phyloP scores from a whole-genome alignment of 2,329 filamentous ascomycete species.

The Fusarium multiceps region DNA sequence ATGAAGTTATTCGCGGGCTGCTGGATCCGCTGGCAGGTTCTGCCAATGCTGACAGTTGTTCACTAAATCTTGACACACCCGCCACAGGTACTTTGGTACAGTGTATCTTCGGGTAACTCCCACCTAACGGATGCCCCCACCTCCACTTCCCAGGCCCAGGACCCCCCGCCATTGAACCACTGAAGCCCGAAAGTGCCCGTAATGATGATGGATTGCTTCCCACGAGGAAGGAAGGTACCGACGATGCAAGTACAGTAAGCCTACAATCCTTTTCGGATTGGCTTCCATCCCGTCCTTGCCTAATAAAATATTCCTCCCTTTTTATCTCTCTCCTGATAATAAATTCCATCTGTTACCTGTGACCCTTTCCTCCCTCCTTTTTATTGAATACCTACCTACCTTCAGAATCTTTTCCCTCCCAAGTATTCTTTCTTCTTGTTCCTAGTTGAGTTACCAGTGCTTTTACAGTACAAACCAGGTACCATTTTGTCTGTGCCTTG shows the following conservation, averaged over 20 bases:
- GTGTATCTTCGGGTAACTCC: conserved; percentile 10
- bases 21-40: conserved; percentile 3
- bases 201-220: background rate
- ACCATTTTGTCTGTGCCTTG: conserved; percentile 1
- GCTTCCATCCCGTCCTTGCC: conserved; percentile 4
- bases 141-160: background rate
- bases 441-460: background rate
- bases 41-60: conserved; percentile 41
- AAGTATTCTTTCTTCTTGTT: conserved; percentile 3
- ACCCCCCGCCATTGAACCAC: conserved; percentile 21
- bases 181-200: conserved; percentile 27
- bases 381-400: background rate
- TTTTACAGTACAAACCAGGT: background rate
- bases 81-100: conserved; percentile 7
- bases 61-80: conserved; percentile 35
- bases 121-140: background rate
- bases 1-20: background rate
- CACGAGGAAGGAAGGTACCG: conserved; percentile 16
- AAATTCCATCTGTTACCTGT: background rate
- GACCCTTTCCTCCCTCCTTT: conserved; percentile 18
- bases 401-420: background rate
- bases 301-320: conserved; percentile 24
- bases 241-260: conserved; percentile 26
- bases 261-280: conserved; percentile 14
- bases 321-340: conserved; percentile 1